A percentile compares a stretch with the other conserved stretches of the same genome.
These are phyloP conservation scores for Myxozyma vanderwaltii DNA, from an alignment of 805 yeast species.

Conservation along the genomic window DNA sequence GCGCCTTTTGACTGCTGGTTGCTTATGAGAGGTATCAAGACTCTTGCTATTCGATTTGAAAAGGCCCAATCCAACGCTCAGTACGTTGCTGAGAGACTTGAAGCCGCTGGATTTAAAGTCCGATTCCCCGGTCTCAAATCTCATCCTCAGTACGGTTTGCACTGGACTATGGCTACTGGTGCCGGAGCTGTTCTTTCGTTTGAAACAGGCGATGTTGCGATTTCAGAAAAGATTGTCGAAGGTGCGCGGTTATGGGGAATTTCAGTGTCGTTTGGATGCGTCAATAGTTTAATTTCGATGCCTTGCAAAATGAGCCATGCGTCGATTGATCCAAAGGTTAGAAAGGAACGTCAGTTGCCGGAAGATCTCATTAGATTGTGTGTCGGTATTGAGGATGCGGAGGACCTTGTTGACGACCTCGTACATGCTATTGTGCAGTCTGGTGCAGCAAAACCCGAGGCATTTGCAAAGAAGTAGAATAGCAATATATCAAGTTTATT, in stretches of 20 bases:
- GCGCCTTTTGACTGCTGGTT: constrained; percentile 95
- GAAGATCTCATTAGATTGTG: constrained; percentile 90
- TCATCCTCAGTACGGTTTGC: constrained; percentile 81
- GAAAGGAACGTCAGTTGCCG: constrained; percentile 86
- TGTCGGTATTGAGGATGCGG: constrained; percentile 83
- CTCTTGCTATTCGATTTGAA: constrained; percentile 81
- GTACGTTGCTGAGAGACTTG: constrained; percentile 73
- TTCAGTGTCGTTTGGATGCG: constrained; percentile 93
- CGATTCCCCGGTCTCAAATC: constrained; percentile 81
- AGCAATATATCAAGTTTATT: background rate
- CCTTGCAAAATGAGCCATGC: constrained; percentile 98
- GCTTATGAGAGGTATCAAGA: constrained; percentile 82
- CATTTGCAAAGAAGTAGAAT: background rate
- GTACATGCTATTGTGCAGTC: constrained; percentile 67
- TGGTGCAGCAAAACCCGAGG: constrained; percentile 50
- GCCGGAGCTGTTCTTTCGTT: constrained; percentile 87
- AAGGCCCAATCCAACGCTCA: constrained; percentile 83
- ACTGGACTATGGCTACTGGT: constrained; percentile 74
- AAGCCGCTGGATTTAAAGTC: constrained; percentile 68
- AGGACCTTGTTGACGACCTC: constrained; percentile 81
- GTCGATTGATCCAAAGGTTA: constrained; percentile 83
- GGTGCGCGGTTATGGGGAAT: constrained; percentile 77
- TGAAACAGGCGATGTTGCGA: constrained; percentile 75
- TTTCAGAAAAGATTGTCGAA: constrained; percentile 73
- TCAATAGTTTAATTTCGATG: constrained; percentile 86